Conservation (phyloP, 2,329 filamentous ascomycete species). For the Botrytis hyacinthi region DNA sequence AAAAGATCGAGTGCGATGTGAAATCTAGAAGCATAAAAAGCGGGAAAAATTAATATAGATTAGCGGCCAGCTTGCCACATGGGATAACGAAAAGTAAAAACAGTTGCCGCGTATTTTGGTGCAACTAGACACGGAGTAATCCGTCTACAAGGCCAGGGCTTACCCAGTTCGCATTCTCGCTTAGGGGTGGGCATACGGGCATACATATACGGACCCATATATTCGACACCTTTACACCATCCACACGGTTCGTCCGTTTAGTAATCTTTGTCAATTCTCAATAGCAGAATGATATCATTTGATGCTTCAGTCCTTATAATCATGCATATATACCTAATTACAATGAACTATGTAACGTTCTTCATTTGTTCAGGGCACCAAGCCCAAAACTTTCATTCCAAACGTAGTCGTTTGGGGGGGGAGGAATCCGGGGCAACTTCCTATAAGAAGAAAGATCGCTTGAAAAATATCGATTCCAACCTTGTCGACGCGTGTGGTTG, state of each 20-base stretch:
- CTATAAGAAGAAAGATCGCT: not conserved
- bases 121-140: not conserved
- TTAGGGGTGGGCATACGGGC: not conserved
- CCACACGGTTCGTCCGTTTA: not conserved
- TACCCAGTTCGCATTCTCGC: not conserved
- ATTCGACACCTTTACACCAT: not conserved
- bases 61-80: not conserved
- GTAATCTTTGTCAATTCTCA: not conserved
- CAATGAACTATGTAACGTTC: not conserved
- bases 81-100: not conserved
- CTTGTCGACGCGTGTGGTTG: not conserved
- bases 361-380: not conserved
- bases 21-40: not conserved
- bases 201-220: not conserved
- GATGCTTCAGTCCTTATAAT: not conserved
- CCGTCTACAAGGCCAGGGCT: not conserved
- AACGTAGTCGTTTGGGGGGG: not conserved
- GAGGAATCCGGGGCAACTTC: not conserved
- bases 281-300: not conserved
- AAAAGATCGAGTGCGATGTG: not conserved
- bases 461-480: not conserved
- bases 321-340: not conserved
- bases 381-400: not conserved
- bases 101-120: not conserved
- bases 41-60: not conserved